Evolutionary conservation across 2,329 filamentous ascomycete genomes (phyloP), one percentile per base, ranked within the genome.

Genomic region (Aureobasidium melanogenum): DNA sequence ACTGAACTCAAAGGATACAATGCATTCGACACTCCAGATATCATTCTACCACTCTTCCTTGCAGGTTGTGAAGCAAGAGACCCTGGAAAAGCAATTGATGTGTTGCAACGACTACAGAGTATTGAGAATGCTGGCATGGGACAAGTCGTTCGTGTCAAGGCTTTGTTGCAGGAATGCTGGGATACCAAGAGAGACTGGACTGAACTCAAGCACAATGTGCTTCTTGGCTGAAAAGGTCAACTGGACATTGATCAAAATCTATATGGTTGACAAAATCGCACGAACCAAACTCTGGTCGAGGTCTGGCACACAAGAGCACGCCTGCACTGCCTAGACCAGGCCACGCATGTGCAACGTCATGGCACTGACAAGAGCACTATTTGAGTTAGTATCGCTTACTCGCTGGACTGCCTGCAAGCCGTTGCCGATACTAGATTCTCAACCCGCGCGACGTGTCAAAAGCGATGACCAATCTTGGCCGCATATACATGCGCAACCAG

Each of bases 121-220:
- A 57, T 62, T 17, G 60, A 54, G 14, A 55, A 62, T 28, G 60
- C 60, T 2, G 60, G 60, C 15, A 62, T 62, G 60, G 51, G 48
- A 22, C 60, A 62, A 19, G 52, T 57, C 7, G 52, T 43, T 14
- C 38, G 60, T 28, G 52, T 62, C 41, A 54, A 51, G 19, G 43
- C 43, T 14, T 39, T 62, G n/a, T n/a, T 62, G 3, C 60, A 55
- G 5, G 48, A 62, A 28, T 55, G 50, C 36, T 62, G 60, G 60
- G 60, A 62, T 15, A 22, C 32, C 10, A 46, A 43, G 3, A 46
- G 55, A 28, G 52, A 62, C 36, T 62, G 60, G 60, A 57, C 44
- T 24, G 26, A 57, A 22, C 34, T 62, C 15, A 46, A 57, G 36
- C 60, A 62, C 51, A 55, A 62, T 17, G 60, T 62, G 38, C 38